Evolutionary conservation across 1,284 basidiomycete genomes (phyloP).

Genomic region (Pterulicium gracile): DNA sequence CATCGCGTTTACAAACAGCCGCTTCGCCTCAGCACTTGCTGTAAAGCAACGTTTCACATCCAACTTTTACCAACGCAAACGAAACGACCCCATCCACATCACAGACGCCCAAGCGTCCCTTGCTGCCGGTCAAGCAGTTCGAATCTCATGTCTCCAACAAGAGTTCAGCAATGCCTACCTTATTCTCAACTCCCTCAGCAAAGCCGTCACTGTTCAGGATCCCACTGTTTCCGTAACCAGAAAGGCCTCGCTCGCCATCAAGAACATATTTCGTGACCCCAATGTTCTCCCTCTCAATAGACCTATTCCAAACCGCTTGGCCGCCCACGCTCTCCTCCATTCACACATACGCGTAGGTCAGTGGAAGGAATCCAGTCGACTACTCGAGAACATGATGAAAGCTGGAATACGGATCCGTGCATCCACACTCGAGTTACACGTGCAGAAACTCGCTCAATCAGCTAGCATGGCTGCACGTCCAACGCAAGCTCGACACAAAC

Average conservation of each 20-base stretch:
- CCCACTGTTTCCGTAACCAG: conserved; percentile 12
- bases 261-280: conserved; percentile 16
- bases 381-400: conserved; percentile 40
- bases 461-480: conserved; percentile 8
- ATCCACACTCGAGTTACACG: conserved; percentile 35
- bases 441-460: conserved; percentile 22
- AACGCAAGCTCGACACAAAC: conserved; percentile 3
- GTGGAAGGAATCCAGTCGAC: conserved; percentile 32
- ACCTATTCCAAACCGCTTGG: conserved; percentile 42
- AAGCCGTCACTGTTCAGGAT: conserved; percentile 21
- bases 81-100: conserved; percentile 12
- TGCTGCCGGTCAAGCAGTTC: conserved; percentile 42
- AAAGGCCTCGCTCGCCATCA: conserved; percentile 12
- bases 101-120: conserved; percentile 35
- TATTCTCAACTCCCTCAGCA: conserved; percentile 45
- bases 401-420: conserved; percentile 36
- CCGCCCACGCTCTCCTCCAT: conserved; percentile 54
- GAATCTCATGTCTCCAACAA: conserved; percentile 30
- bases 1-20: not conserved
- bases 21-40: not conserved
- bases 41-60: not conserved
- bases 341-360: conserved; percentile 42
- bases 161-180: conserved; percentile 39
- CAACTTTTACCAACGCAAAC: too few relatives aligned
- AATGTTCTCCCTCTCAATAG: conserved; percentile 36